Evolutionary conservation across 768 basidiomycete genomes (phyloP).

Genomic region (Suillus decipiens): DNA sequence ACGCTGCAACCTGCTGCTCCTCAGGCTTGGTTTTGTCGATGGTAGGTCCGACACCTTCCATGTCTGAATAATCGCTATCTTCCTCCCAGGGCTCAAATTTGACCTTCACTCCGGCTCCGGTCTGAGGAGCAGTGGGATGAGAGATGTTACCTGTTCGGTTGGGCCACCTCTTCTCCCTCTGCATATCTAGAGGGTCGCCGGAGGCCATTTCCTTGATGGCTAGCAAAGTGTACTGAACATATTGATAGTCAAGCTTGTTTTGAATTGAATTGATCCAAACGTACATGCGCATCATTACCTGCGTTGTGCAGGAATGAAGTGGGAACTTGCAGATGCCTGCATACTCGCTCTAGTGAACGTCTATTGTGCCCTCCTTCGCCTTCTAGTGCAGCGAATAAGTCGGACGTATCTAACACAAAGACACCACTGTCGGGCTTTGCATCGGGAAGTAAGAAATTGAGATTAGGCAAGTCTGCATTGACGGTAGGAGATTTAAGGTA

Average conservation of each 20-base stretch:
- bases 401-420: conserved; percentile 72
- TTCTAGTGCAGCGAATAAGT: conserved; percentile 74
- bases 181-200: conserved; percentile 71
- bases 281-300: conserved; percentile 82
- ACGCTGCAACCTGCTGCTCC: conserved; percentile 3
- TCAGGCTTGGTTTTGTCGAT: conserved; percentile 17
- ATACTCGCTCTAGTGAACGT: conserved; percentile 59
- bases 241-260: conserved; percentile 7
- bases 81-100: conserved; percentile 62
- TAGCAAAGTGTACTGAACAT: conserved; percentile 66
- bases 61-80: conserved; percentile 48
- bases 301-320: conserved; percentile 74
- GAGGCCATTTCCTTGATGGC: conserved; percentile 71
- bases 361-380: conserved; percentile 57
- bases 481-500: conserved; percentile 53
- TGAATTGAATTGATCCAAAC: conserved; percentile 24
- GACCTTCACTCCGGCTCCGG: conserved; percentile 45
- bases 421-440: conserved; percentile 49
- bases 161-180: conserved; percentile 82
- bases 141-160: conserved; percentile 41
- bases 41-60: conserved; percentile 39
- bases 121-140: conserved; percentile 22
- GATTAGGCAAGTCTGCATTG: conserved; percentile 51
- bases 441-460: conserved; percentile 62
- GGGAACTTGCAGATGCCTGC: conserved; percentile 59